These are phyloP conservation scores for Populus euphratica DNA, from an alignment of 345 rosid genomes.

Conservation along the genomic window DNA sequence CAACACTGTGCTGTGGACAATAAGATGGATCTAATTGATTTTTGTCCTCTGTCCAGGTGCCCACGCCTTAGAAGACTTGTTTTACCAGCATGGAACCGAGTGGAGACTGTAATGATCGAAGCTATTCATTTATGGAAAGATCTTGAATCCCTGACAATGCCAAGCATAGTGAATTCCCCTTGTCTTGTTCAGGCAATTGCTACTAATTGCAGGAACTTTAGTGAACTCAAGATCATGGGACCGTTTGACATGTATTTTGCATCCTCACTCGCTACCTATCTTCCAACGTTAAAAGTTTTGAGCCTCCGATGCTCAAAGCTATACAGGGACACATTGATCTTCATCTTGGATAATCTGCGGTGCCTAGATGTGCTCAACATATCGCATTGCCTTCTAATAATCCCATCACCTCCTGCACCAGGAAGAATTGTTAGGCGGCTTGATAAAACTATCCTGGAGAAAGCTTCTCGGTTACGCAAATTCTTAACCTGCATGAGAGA, in stretches of 20 bases:
- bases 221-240: slow-evolving; percentile 81
- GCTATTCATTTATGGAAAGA: slow-evolving; percentile 66
- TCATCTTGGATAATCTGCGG: slow-evolving; percentile 51
- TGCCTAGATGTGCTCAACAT: slow-evolving; percentile 72
- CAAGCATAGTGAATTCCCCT: slow-evolving; percentile 61
- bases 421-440: slow-evolving; percentile 45
- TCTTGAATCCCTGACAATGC: slow-evolving; percentile 90
- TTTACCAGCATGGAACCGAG: slow-evolving; percentile 84
- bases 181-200: slow-evolving; percentile 69
- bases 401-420: slow-evolving; percentile 31
- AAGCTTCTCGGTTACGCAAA: slow-evolving; percentile 48
- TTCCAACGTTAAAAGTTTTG: slow-evolving; percentile 52
- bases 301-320: slow-evolving; percentile 72
- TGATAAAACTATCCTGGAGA: slow-evolving; percentile 44
- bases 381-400: slow-evolving; percentile 64
- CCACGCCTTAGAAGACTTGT: slow-evolving; percentile 62
- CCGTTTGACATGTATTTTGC: slow-evolving; percentile 59
- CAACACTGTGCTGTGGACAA: neutral
- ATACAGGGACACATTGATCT: slow-evolving; percentile 52
- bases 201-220: slow-evolving; percentile 54
- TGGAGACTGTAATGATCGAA: slow-evolving; percentile 66
- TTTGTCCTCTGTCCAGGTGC: slow-evolving; percentile 41
- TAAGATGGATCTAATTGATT: neutral
- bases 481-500: slow-evolving; percentile 62
- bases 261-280: slow-evolving; percentile 29